Base-by-base conservation (phyloP, 1,284 basidiomycete genomes). In the Moesziomyces parantarcticus region DNA sequence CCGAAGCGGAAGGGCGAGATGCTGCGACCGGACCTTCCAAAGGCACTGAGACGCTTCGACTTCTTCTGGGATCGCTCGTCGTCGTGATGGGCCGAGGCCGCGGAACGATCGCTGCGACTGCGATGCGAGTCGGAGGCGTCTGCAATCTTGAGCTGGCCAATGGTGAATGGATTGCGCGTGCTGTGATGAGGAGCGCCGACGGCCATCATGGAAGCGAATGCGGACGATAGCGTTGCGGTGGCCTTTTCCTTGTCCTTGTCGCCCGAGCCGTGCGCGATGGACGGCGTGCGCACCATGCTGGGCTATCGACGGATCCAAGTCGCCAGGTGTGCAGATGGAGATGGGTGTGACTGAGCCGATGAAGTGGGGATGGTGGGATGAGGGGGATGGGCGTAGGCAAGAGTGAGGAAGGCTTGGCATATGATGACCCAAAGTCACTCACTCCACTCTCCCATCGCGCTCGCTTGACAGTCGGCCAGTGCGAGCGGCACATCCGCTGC, bases 171-270 rank as follows among this genome's bases (percentile, higher is more conserved):
- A 40, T 69, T 65, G 32, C 61, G 69, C n/a, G 63, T 32, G 8
- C 36, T 50, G 22, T 61, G 68, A 26, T 65, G 47, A 14, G 67
- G 68, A 3, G 58, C 61, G 4, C 68, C 68, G 10, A 71, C 68
- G 3, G 68, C 61, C 11, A 71, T 55, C 62, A 71, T 71, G 23
- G 68, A 65, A 10, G 68, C 68, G 45, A 71, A 71, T 21, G 68
- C 68, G 14, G 68, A 71, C 5, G 68, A 71, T 2, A 71, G 50
- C 7, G 68, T 71, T 11, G 57, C 49, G 1, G 6, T 47, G 7
- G 65, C 65, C 26, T 52, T 57, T 3, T 68, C 65, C 40, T 39
- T 61, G 51, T 68, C 65, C 47, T 51, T 62, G 22, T 68, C 65
- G 43, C 58, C 49, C 34, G 55, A 58, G 5, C 47, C 50, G 10